Conservation (phyloP, 2,329 filamentous ascomycete species). For the Mollisiaceae sp. region DNA sequence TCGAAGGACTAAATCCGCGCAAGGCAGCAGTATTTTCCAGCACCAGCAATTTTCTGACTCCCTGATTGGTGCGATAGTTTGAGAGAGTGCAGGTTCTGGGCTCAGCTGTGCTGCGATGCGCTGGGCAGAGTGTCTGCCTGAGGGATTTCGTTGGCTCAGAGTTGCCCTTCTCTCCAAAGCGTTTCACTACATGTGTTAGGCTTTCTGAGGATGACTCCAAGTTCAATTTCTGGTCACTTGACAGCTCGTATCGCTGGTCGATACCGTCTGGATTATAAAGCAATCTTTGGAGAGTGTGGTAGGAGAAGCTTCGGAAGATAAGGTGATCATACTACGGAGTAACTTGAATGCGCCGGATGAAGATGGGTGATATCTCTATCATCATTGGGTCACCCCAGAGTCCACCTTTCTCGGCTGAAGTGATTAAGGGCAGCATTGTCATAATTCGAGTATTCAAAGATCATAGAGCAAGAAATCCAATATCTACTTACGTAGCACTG, state of each 20-base stretch:
- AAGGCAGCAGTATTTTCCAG: slow-evolving; percentile 21
- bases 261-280: slow-evolving; percentile 7
- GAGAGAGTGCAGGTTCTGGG: not conserved
- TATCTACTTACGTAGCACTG: too few relatives aligned
- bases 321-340: too few relatives aligned
- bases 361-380: too few relatives aligned
- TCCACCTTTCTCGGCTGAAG: too few relatives aligned
- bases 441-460: too few relatives aligned
- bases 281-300: not conserved
- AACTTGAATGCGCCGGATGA: too few relatives aligned
- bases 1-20: slow-evolving; percentile 22
- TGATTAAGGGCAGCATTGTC: too few relatives aligned
- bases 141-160: slow-evolving; percentile 1
- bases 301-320: too few relatives aligned
- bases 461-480: too few relatives aligned
- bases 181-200: slow-evolving; percentile 18
- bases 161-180: not conserved
- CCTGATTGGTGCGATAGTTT: slow-evolving; percentile 13
- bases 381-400: too few relatives aligned
- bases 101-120: slow-evolving; percentile 7
- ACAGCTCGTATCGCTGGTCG: not conserved
- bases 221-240: not conserved
- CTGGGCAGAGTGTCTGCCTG: slow-evolving; percentile 7
- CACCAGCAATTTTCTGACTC: slow-evolving; percentile 14
- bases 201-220: slow-evolving; percentile 31